These are phyloP conservation scores for Saturnispora besseyi DNA, from an alignment of 805 yeast genomes.

Conservation along the genomic window DNA sequence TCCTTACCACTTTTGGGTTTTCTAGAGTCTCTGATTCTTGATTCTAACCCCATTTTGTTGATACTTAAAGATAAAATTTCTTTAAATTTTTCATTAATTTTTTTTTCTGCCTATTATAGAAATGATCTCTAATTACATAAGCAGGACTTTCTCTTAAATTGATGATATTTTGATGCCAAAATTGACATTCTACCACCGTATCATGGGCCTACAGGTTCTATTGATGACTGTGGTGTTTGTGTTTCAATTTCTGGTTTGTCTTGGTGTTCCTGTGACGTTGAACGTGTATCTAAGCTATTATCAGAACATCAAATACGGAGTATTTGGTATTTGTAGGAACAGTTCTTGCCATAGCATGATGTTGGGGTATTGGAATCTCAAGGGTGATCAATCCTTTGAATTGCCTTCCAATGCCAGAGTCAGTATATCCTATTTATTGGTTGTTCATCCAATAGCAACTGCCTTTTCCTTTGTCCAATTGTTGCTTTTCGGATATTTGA, in stretches of 20 bases:
- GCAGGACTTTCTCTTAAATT: background rate
- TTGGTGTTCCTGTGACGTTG: slow-evolving; percentile 52
- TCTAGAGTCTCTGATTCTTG: slow-evolving; percentile 2
- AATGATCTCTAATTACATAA: background rate
- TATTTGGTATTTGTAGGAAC: slow-evolving; percentile 54
- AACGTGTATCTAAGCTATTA: slow-evolving; percentile 41
- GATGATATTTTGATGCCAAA: background rate
- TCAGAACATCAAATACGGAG: slow-evolving; percentile 50
- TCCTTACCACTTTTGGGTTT: background rate
- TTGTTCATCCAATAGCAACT: slow-evolving; percentile 60
- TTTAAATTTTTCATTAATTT: background rate
- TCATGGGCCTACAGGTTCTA: background rate
- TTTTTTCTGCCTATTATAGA: background rate
- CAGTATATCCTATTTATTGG: slow-evolving; percentile 48
- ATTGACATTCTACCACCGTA: slow-evolving; percentile 1
- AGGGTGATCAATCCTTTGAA: slow-evolving; percentile 14
- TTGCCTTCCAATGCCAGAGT: slow-evolving; percentile 54
- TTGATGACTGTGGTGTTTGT: slow-evolving; percentile 29
- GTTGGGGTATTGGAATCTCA: slow-evolving; percentile 34
- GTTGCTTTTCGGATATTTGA: slow-evolving; percentile 31
- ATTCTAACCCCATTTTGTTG: slow-evolving; percentile 1
- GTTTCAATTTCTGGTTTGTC: slow-evolving; percentile 48
- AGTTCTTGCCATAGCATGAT: slow-evolving; percentile 31
- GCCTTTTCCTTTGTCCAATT: slow-evolving; percentile 44
- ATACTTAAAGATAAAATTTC: background rate